These are phyloP conservation scores for Aristolochia californica DNA, from an alignment of 164 flowering plant genomes.

Conservation along the genomic window DNA sequence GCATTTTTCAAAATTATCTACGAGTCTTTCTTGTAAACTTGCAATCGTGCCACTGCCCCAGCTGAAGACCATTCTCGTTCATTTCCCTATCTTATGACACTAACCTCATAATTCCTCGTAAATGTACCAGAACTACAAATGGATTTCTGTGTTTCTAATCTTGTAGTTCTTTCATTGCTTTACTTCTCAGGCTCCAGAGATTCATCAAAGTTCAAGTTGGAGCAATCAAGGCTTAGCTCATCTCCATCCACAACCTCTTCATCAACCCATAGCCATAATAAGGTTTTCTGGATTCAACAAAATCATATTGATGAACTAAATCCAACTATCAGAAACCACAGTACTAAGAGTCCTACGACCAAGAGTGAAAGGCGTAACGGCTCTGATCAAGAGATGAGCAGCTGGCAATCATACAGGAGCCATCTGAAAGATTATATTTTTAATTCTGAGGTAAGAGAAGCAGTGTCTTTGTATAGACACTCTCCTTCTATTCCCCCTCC, in stretches of 20 bases:
- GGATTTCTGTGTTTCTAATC: background rate
- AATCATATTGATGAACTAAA: slow-evolving; percentile 24
- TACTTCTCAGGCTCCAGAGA: slow-evolving; percentile 3
- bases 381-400: slow-evolving; percentile 24
- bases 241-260: slow-evolving; percentile 11
- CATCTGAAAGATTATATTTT: slow-evolving; percentile 13
- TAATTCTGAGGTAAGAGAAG: slow-evolving; percentile 38
- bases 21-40: too few species aligned
- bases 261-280: slow-evolving; percentile 5
- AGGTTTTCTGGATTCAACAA: slow-evolving; percentile 36
- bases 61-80: too few species aligned
- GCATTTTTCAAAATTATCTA: too few species aligned
- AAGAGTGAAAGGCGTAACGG: slow-evolving; percentile 28
- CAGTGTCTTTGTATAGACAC: slow-evolving; percentile 37
- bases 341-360: slow-evolving; percentile 12
- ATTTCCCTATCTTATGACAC: too few species aligned
- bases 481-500: slow-evolving; percentile 69
- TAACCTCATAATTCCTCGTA: too few species aligned
- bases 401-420: slow-evolving; percentile 5
- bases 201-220: background rate
- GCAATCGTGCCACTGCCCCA: too few species aligned
- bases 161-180: background rate
- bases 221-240: background rate
- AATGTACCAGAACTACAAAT: too few species aligned
- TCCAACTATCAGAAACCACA: slow-evolving; percentile 9